Evolutionary conservation across 2,329 filamentous ascomycete genomes (phyloP).

Genomic region (Niveomyces coronatus): DNA sequence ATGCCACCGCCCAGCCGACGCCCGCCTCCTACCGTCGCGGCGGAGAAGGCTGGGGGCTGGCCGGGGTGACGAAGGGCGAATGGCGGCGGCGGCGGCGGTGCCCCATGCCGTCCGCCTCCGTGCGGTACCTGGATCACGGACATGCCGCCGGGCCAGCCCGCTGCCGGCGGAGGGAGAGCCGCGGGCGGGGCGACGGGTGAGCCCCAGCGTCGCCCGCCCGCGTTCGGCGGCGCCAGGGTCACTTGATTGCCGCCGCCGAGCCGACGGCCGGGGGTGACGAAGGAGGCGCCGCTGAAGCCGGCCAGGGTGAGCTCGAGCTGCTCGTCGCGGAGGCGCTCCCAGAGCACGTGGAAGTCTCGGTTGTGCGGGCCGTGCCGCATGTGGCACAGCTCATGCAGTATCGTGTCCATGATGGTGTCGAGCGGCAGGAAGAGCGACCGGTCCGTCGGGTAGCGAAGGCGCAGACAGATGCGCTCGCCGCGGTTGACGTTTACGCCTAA

Average conservation of each 20-base stretch:
- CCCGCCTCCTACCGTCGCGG: background rate
- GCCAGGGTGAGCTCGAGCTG: slow-evolving; percentile 65
- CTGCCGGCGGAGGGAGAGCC: no score
- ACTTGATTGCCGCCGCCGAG: slow-evolving; percentile 59
- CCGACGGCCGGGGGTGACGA: slow-evolving; percentile 63
- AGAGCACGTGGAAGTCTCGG: slow-evolving; percentile 69
- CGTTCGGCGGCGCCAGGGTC: slow-evolving; percentile 46
- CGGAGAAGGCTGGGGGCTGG: no score
- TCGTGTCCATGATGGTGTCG: slow-evolving; percentile 76
- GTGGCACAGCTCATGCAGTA: slow-evolving; percentile 91
- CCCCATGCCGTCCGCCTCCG: no score
- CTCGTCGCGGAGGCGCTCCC: slow-evolving; percentile 84
- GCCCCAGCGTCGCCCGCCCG: slow-evolving; percentile 50
- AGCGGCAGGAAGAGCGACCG: slow-evolving; percentile 66
- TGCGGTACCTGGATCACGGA: no score
- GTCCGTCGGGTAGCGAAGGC: slow-evolving; percentile 68
- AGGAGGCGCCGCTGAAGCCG: slow-evolving; percentile 86
- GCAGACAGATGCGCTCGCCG: slow-evolving; percentile 71
- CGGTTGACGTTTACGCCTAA: slow-evolving; percentile 69
- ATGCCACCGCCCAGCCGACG: slow-evolving; percentile 7
- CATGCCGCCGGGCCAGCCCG: no score
- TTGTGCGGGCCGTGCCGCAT: slow-evolving; percentile 79
- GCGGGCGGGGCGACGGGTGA: no score
- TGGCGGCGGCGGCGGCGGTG: no score
- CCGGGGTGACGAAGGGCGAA: no score